phyloP scores from a whole-genome alignment of 192 early-diverging fungal species.

The Paraglomus brasilianum region DNA sequence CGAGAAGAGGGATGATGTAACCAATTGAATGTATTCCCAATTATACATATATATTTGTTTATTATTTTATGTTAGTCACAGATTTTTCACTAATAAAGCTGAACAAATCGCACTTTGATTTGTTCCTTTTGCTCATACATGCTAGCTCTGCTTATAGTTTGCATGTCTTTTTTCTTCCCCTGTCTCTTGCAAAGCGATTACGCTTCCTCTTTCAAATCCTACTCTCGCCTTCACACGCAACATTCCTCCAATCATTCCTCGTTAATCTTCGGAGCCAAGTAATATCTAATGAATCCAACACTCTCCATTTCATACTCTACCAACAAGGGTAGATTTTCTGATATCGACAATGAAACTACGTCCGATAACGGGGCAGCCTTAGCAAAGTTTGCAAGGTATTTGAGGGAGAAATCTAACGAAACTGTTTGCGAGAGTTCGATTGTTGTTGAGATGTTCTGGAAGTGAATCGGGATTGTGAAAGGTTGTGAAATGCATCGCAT shows the following conservation, averaged over 20 bases:
- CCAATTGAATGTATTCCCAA: neutral
- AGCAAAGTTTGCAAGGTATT: slow-evolving; percentile 92
- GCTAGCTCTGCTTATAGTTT: neutral
- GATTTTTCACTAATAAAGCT: no score
- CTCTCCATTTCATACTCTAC: slow-evolving; percentile 92
- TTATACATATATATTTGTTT: no score
- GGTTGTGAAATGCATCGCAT: no score
- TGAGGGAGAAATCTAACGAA: slow-evolving; percentile 84
- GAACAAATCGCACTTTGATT: neutral
- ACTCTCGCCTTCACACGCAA: neutral
- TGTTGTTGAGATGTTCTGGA: slow-evolving; percentile 61
- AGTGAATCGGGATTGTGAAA: no score
- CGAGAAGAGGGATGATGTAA: neutral
- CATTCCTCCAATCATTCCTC: slow-evolving; percentile 34
- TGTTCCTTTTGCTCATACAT: neutral
- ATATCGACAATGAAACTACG: slow-evolving; percentile 78
- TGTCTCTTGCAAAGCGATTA: neutral
- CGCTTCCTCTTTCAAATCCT: neutral
- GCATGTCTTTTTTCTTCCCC: neutral
- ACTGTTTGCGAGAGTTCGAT: slow-evolving; percentile 84
- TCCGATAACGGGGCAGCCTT: slow-evolving; percentile 87
- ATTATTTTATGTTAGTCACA: no score
- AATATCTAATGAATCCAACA: slow-evolving; percentile 91
- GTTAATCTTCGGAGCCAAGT: slow-evolving; percentile 67
- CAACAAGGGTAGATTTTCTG: slow-evolving; percentile 85